Evolutionary conservation across 176 grass and related monocot species (phyloP), one percentile per base, ranked within the genome.

Genomic region (Musa beccarii): DNA sequence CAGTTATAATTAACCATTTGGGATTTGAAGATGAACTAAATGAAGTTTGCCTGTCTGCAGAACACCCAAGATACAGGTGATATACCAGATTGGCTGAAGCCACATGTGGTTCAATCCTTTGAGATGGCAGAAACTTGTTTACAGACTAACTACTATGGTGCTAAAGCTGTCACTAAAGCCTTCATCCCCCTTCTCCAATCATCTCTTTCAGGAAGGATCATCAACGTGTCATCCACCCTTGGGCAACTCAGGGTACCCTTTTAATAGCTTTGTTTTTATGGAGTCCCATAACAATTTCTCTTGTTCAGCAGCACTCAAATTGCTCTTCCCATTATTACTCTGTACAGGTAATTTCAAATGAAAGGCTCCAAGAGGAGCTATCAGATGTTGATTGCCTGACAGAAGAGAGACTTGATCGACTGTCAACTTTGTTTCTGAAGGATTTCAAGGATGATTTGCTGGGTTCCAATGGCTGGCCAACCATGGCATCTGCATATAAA

Each of bases 111-210:
- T 1, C 50, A 90, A 81, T 84, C 83, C 2, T 75, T 80, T 56
- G 69, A 82, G 2, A 15, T 59, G 12, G 83, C 85, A 21, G 71
- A 82, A 19, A 49, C 70, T 52, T 72, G 83, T 49, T 19, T 94
- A 68, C 54, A 82, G 53, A 94, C 87, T 19, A 94, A 94, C 52
- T 94, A 86, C 82, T 86, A 78, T 22, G 91, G 91, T 52, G 66
- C 75, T 1, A 90, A 84, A 78, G 53, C 64, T n/a, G 83, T 88
- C 0, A 88, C 69, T 1, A 62, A 84, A 52, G 75, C 80, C 12
- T 26, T 90, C 1, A 24, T 93, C n/a, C 87, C 87, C 19, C 80
- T 88, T 29, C 79, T 96, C 9, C 69, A 68, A 57, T 67, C 80
- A 59, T 88, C 88, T 8, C 49, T 78, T 1, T 83, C 83, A 3